Conservation (phyloP, 306 rosid genomes). For the Pyrus communis region DNA sequence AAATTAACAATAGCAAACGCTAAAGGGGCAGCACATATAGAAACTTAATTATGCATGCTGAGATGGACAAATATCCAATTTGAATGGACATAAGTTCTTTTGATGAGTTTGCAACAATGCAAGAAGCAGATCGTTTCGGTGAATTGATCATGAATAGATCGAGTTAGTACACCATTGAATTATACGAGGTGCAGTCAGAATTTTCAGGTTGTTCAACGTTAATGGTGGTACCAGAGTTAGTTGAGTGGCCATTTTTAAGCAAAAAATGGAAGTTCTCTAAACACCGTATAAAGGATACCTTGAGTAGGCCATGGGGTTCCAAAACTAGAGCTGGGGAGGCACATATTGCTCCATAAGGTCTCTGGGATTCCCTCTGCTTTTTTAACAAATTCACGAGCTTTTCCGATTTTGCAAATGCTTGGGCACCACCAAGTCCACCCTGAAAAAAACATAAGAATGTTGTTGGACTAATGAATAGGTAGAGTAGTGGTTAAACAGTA, state of each 20-base stretch:
- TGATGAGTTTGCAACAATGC: not conserved
- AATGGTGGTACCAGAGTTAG: not conserved
- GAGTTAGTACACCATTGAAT: not conserved
- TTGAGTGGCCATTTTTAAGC: not conserved
- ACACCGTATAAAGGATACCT: constrained; percentile 33
- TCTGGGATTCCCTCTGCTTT: constrained; percentile 62
- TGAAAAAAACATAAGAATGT: constrained; percentile 19
- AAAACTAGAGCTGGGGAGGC: constrained; percentile 89
- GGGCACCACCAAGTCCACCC: constrained; percentile 99
- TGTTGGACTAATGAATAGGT: constrained; percentile 4
- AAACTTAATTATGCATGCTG: not conserved
- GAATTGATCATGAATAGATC: not conserved
- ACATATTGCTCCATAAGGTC: constrained; percentile 88
- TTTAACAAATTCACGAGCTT: constrained; percentile 61
- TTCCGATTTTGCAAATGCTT: constrained; percentile 73
- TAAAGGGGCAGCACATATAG: not conserved
- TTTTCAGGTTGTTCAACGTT: not conserved
- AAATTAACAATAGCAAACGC: not conserved
- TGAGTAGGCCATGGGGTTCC: constrained; percentile 87
- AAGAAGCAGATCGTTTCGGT: not conserved
- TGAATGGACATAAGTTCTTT: not conserved
- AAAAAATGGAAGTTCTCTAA: not conserved
- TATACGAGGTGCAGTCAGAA: not conserved
- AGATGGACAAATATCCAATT: not conserved
- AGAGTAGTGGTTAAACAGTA: not conserved